Base-by-base conservation (phyloP, 73 alveolate species). In the Vitrella brassicaformis region DNA sequence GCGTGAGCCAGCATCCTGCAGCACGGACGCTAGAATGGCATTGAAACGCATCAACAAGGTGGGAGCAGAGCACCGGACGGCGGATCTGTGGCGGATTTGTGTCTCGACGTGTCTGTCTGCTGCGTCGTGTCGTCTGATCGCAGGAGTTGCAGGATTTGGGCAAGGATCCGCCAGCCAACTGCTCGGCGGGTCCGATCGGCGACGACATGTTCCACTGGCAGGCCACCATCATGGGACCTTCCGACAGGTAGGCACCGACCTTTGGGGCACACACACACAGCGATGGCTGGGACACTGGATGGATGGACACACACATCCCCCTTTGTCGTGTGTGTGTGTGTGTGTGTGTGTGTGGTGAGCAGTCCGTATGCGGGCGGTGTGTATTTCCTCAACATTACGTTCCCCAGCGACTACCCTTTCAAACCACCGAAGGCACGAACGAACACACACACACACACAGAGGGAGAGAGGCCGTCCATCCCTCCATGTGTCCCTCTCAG, bases 101-200 rank as follows among this genome's bases (percentile, higher is more conserved):
- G n/a, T n/a, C n/a, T n/a, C n/a, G n/a, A n/a, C n/a, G n/a, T n/a
- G n/a, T n/a, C n/a, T n/a, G n/a, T n/a, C n/a, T n/a, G n/a, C n/a
- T n/a, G n/a, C n/a, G n/a, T n/a, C n/a, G n/a, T n/a, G n/a, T n/a
- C n/a, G n/a, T n/a, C n/a, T n/a, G n/a, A n/a, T n/a, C n/a, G n/a
- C n/a, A 45, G 75, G 75, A 70, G 31, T 31, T 70, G 66, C 31
- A 14, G 31, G 84, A 77, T 68, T 28, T 77, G 47, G 78, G 78
- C 31, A 31, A 30, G 30, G 97, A 93, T 79, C 97, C 96, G 28
- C 97, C 98, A 29, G 92, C 91, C 29, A 85, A 89, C 81, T 91
- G 95, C 85, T 88, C 95, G 31, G 97, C 97, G 66, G 99, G 97
- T 25, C 97, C 98, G 28, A 94, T 89, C 67, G 97, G 92, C 56